These are phyloP conservation scores for Tricholoma hemisulphureum DNA, from an alignment of 768 basidiomycete species.

Conservation along the genomic window DNA sequence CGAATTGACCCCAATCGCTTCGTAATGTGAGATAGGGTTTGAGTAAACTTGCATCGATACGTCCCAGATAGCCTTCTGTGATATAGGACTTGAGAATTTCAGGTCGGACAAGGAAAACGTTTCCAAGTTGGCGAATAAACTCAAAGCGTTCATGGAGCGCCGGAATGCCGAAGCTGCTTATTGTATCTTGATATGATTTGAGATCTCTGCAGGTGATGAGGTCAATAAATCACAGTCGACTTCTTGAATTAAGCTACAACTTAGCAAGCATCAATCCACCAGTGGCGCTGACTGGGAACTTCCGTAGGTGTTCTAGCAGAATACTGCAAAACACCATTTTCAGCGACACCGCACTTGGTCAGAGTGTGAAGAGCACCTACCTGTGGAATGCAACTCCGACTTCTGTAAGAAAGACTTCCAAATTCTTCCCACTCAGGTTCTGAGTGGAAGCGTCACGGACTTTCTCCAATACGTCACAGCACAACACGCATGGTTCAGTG, in stretches of 20 bases:
- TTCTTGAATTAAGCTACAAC: constrained; percentile 42
- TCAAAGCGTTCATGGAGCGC: constrained; percentile 93
- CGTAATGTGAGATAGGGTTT: constrained; percentile 89
- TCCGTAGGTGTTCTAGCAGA: constrained; percentile 90
- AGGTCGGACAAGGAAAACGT: constrained; percentile 94
- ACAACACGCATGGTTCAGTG: constrained; percentile 87
- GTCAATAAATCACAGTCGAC: not conserved
- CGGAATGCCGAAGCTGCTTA: constrained; percentile 79
- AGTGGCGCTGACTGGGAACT: constrained; percentile 94
- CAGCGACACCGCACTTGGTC: not conserved
- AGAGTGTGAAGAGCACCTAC: constrained; percentile 33
- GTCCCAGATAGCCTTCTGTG: constrained; percentile 88
- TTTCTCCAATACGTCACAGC: constrained; percentile 82
- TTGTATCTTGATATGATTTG: constrained; percentile 91
- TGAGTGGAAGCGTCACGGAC: constrained; percentile 74
- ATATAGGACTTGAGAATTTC: constrained; percentile 96
- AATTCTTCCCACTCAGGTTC: constrained; percentile 87
- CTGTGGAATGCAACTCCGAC: constrained; percentile 93
- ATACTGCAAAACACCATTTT: constrained; percentile 46
- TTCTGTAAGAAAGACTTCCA: constrained; percentile 89
- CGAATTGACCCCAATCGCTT: constrained; percentile 87
- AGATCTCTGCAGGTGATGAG: constrained; percentile 64
- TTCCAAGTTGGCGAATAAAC: constrained; percentile 95
- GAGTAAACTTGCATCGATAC: constrained; percentile 83
- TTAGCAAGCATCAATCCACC: constrained; percentile 98